Evolutionary conservation across 345 rosid genomes (phyloP).

Genomic region (Pugionium dolabratum): DNA sequence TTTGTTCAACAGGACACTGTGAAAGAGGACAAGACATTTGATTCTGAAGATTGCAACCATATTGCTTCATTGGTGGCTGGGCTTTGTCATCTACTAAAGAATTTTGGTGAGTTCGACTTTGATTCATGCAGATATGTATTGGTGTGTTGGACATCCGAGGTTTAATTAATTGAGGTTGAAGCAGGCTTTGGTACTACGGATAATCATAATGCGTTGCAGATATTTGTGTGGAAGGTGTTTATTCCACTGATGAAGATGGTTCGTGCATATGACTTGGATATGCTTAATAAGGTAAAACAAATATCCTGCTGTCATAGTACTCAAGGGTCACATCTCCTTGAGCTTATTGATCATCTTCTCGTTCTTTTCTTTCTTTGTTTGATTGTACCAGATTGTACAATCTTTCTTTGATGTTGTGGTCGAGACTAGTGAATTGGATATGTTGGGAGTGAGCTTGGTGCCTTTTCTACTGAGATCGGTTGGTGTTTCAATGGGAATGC

Average conservation of each 20-base stretch:
- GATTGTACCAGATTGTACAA: constrained; percentile 56
- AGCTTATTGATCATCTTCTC: constrained; percentile 28
- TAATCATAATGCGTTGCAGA: constrained; percentile 47
- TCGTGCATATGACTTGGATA: constrained; percentile 60
- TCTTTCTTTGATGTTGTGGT: constrained; percentile 63
- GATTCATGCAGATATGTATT: neutral
- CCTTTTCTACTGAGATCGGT: constrained; percentile 70
- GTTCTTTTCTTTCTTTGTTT: constrained; percentile 30
- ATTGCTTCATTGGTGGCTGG: constrained; percentile 60
- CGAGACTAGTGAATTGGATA: constrained; percentile 56
- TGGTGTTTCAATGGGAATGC: constrained; percentile 53
- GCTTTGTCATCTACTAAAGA: constrained; percentile 75
- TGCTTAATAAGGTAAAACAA: constrained; percentile 63
- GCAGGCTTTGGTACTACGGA: constrained; percentile 43
- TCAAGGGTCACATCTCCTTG: constrained; percentile 11
- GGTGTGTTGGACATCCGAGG: neutral
- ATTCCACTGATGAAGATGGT: constrained; percentile 67
- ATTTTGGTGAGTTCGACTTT: constrained; percentile 48
- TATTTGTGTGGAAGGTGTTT: constrained; percentile 67
- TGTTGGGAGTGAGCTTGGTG: constrained; percentile 63
- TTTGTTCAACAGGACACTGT: constrained; percentile 45
- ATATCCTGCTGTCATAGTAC: constrained; percentile 7
- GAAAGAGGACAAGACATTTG: constrained; percentile 46
- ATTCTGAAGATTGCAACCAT: constrained; percentile 43
- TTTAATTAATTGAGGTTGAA: constrained; percentile 25